Percentiles rank a stretch among this genome's conserved stretches.
phyloP scores from a whole-genome alignment of 768 basidiomycete genomes.

The Tremella mesenterica region DNA sequence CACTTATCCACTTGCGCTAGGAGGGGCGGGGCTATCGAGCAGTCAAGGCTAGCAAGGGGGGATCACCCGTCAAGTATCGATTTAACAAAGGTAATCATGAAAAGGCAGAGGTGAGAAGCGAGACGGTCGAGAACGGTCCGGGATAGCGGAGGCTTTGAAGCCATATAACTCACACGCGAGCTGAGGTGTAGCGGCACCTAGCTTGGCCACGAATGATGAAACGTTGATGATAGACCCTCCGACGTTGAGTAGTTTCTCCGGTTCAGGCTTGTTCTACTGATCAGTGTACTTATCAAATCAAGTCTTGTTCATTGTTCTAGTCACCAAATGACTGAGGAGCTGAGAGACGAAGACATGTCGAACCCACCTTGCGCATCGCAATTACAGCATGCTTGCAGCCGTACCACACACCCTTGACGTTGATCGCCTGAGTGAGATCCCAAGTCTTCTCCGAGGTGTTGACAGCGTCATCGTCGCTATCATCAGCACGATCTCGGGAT shows the following conservation, averaged over 20 bases:
- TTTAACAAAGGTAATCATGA: too few species aligned
- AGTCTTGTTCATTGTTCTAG: background rate
- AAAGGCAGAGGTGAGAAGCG: too few species aligned
- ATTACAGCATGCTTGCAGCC: constrained; percentile 95
- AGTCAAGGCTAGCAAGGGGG: background rate
- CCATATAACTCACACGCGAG: constrained; percentile 69
- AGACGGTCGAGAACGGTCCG: background rate
- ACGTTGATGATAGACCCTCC: constrained; percentile 87
- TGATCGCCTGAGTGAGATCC: constrained; percentile 63
- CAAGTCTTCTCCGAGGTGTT: constrained; percentile 96
- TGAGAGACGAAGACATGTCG: background rate
- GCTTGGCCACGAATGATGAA: constrained; percentile 87
- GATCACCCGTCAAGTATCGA: too few species aligned
- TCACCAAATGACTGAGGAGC: too few species aligned
- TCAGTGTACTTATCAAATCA: constrained; percentile 1
- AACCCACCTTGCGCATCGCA: constrained; percentile 69
- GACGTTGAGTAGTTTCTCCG: constrained; percentile 63
- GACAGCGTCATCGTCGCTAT: constrained; percentile 76
- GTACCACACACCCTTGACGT: constrained; percentile 99
- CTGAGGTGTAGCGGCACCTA: constrained; percentile 96
- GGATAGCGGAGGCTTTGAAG: constrained; percentile 6
- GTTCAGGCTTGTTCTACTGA: constrained; percentile 65
- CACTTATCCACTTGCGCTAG: too few species aligned
- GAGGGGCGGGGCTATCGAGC: background rate
- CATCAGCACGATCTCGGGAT: background rate